Base-by-base conservation (phyloP, 2,329 filamentous ascomycete genomes). In the Aspergillus oerlinghausenensis region DNA sequence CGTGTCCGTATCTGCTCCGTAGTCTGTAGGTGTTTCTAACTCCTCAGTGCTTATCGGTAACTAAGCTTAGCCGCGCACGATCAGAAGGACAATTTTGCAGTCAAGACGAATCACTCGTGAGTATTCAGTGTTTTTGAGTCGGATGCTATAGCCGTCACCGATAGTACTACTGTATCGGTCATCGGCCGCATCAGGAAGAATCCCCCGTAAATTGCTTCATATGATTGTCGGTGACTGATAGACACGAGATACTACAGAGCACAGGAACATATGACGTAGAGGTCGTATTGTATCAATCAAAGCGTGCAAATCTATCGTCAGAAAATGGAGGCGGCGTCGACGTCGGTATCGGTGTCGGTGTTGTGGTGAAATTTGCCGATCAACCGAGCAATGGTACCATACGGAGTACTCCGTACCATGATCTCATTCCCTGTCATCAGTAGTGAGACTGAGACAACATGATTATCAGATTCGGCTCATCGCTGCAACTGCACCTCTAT, bases 271-370 rank as follows among this genome's bases (percentile, higher is more conserved):
- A 55, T 26, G 49, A 55, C 49, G 49, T 14, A 17, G 56, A 14
- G 25, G 52, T 40, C 58, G 55, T 23, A 21, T 43, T 23, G 4
- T 23, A 8, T 21, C 10, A 19, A 23, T 45, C n/a, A 19, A 45
- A 23, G 17, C 19, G 42, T 45, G 42, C n/a, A 48, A 52, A 61
- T 40, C 25, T 51, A 63, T 54, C 61, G 51, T 40, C 63, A 63
- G 47, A 61, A 55, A 26, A 61, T 63, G 42, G 56, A 60, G 51
- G 28, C 28, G 10, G 28, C 28, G 10, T 29, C 9, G 8, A 29
- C 1, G 28, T 29, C 28, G 28, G 28, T 29, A 11, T 29, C 28
- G 28, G 61, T 60, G 5, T 23, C 42, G 21, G n/a, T 11, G 42
- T 45, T 17, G 3, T 23, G 8, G n/a, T n/a, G n/a, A 23, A 23